Base-by-base conservation (phyloP, 1,284 basidiomycete species). In the Ceratobasidium sp. region DNA sequence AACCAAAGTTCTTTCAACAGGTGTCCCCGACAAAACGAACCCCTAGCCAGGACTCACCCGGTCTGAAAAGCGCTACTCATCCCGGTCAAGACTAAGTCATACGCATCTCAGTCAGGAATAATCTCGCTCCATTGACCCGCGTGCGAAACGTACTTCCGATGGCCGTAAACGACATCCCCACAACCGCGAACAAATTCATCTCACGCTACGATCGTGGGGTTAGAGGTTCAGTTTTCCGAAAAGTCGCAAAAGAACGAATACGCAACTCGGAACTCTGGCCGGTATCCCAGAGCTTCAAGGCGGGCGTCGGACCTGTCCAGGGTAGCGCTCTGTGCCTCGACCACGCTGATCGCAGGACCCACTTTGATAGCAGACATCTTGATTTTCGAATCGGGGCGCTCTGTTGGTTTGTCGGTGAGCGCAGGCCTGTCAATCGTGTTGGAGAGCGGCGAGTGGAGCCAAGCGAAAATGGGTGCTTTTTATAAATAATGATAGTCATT, bases 41-140 rank as follows among this genome's bases (percentile, higher is more conserved):
- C 36, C 12, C 6, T 14, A 28, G 10, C 1, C 59, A 21, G 2
- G 77, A 88, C 86, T 39, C 87, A 78, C 0, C 87, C 86, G 0
- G 87, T 87, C 76, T 88, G 87, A 75, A 87, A 87, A 8, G 84
- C 83, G 59, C 83, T 86, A 62, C 85, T 85, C 86, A 87, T 88
- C 32, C 87, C 86, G 3, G 86, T 87, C 18, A 88, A 80, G 75
- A 88, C 87, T 62, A 39, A 3, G 43, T n/a, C 28, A 6, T 9
- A 8, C 32, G 23, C 23, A 48, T 59, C 21, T 52, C 26, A 21
- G 34, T 67, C 48, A 55, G 62, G 48, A 55, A 23, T 28, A 30
- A 28, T 30, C 30, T 30, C 45, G 30, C 46, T 16, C 28, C 12
- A 50, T 34, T 18, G 8, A 6, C 36, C 36, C 36, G 36, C 21